A percentile compares a stretch with the other conserved stretches of the same genome.
Conservation (phyloP, 202 grass and related monocot genomes). For the Panicum hallii region DNA sequence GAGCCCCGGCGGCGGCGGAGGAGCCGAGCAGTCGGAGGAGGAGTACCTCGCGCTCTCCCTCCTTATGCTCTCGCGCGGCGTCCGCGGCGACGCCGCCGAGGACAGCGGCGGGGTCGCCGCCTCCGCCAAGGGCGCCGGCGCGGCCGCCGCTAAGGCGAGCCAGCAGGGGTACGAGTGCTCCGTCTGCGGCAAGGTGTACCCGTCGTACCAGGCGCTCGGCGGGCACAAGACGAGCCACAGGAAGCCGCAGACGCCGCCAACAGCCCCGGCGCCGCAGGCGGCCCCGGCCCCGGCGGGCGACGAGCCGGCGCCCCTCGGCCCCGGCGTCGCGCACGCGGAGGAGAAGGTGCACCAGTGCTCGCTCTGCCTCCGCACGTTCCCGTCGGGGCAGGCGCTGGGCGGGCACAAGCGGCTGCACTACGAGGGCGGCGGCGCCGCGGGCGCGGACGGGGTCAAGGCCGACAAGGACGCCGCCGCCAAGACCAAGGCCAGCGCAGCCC, state of each 20-base stretch:
- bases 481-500: conserved; percentile 12
- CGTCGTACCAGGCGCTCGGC: conserved; percentile 87
- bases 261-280: too few species aligned
- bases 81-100: conserved; percentile 10
- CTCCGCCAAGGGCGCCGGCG: not conserved
- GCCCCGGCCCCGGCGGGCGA: not conserved
- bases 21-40: conserved; percentile 49
- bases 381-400: conserved; percentile 81
- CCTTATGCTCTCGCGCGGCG: conserved; percentile 63
- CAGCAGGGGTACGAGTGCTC: conserved; percentile 62
- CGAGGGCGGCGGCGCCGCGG: conserved; percentile 45
- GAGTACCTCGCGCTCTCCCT: conserved; percentile 69
- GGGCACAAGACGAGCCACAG: conserved; percentile 93
- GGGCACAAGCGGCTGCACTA: conserved; percentile 95
- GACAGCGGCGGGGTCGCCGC: not conserved
- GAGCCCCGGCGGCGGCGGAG: not conserved
- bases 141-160: not conserved
- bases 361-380: conserved; percentile 74
- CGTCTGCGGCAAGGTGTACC: conserved; percentile 79
- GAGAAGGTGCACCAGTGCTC: conserved; percentile 74
- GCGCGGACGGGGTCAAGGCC: conserved; percentile 8
- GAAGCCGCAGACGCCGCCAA: conserved; percentile 28
- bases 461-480: not conserved
- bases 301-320: not conserved
- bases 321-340: not conserved